These are phyloP conservation scores for Starmerella gropengiesseri DNA, from an alignment of 805 yeast species.

Conservation along the genomic window DNA sequence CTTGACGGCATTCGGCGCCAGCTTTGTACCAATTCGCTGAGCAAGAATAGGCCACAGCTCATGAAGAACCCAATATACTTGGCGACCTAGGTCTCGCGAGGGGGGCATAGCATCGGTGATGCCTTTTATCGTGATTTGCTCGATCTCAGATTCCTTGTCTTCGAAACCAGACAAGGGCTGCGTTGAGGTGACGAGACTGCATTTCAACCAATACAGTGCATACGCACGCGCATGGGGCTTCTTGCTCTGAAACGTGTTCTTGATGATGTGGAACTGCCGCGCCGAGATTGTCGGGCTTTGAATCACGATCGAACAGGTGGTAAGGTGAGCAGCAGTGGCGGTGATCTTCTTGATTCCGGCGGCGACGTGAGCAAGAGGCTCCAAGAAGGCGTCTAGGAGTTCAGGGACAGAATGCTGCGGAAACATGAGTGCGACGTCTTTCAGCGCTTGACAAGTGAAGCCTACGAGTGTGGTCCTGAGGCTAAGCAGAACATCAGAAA, in stretches of 20 bases:
- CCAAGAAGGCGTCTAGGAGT: conserved; percentile 40
- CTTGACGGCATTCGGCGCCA: conserved; percentile 15
- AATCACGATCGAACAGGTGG: conserved; percentile 41
- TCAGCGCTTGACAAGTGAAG: conserved; percentile 64
- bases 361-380: conserved; percentile 42
- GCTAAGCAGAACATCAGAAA: conserved; percentile 56
- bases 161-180: not conserved
- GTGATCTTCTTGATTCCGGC: conserved; percentile 55
- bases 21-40: conserved; percentile 30
- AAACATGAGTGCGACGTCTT: conserved; percentile 39
- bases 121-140: conserved; percentile 46
- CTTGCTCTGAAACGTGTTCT: conserved; percentile 51
- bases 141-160: conserved; percentile 28
- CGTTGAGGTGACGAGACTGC: conserved; percentile 32
- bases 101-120: conserved; percentile 68
- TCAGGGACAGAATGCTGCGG: conserved; percentile 11
- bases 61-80: conserved; percentile 60
- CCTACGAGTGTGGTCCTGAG: conserved; percentile 73
- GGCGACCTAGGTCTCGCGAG: conserved; percentile 66
- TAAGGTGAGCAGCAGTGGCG: conserved; percentile 37
- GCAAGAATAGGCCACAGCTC: conserved; percentile 45
- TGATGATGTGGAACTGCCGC: conserved; percentile 12
- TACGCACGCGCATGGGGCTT: conserved; percentile 59
- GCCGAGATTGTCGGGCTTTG: conserved; percentile 25
- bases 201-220: conserved; percentile 59